Conservation (phyloP, 805 yeast species). For the Scheffersomyces ergatensis region DNA sequence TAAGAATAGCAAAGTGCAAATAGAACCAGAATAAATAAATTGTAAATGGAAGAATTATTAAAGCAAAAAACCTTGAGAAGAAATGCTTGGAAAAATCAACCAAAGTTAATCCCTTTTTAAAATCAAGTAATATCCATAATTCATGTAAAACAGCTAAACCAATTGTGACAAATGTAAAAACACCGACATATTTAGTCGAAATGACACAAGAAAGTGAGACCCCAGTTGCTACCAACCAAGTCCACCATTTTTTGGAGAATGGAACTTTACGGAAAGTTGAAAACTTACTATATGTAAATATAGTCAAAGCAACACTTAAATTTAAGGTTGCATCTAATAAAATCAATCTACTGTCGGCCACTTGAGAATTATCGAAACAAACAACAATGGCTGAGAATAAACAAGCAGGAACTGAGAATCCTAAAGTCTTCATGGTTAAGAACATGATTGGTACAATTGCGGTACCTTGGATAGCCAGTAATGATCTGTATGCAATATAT, state of each 20-base stretch:
- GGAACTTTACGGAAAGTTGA: slow-evolving; percentile 64
- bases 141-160: slow-evolving; percentile 86
- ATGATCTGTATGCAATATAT: slow-evolving; percentile 75
- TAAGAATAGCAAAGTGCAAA: slow-evolving; percentile 80
- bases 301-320: slow-evolving; percentile 76
- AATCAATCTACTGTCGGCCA: slow-evolving; percentile 86
- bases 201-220: slow-evolving; percentile 85
- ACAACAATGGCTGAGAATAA: slow-evolving; percentile 73
- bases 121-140: slow-evolving; percentile 83
- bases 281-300: slow-evolving; percentile 77
- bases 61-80: slow-evolving; percentile 63
- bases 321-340: slow-evolving; percentile 88
- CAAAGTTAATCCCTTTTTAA: slow-evolving; percentile 60
- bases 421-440: slow-evolving; percentile 80
- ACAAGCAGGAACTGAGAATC: slow-evolving; percentile 76
- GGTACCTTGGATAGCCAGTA: slow-evolving; percentile 79
- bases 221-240: slow-evolving; percentile 85
- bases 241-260: slow-evolving; percentile 75
- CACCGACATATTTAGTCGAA: slow-evolving; percentile 95
- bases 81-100: slow-evolving; percentile 65
- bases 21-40: slow-evolving; percentile 89
- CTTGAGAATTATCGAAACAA: slow-evolving; percentile 86
- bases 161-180: slow-evolving; percentile 81
- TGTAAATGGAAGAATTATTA: slow-evolving; percentile 76
- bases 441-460: slow-evolving; percentile 82